Evolutionary conservation across 768 basidiomycete genomes (phyloP).

Genomic region (Tricholoma matsutake): DNA sequence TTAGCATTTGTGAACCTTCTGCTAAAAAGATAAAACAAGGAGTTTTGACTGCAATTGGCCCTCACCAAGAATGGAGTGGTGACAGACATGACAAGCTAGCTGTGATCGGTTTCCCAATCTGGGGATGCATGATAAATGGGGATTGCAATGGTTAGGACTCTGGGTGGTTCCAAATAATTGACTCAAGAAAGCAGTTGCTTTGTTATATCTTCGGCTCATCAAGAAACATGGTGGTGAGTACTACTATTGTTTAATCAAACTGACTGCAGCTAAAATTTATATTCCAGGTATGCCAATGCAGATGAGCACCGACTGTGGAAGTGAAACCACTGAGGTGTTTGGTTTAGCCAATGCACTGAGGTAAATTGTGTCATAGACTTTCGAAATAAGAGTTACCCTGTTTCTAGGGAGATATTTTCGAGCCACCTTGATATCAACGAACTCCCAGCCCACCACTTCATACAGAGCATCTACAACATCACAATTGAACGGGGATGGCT

Average conservation of each 20-base stretch:
- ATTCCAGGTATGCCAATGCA: constrained; percentile 29
- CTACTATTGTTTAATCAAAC: too few species aligned
- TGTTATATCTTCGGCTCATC: background rate
- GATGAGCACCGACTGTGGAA: constrained; percentile 30
- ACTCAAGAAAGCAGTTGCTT: background rate
- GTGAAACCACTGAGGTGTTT: constrained; percentile 24
- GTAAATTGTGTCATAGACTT: too few species aligned
- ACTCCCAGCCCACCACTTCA: background rate
- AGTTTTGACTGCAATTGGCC: constrained; percentile 19
- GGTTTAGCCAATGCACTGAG: constrained; percentile 24
- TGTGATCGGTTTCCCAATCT: constrained; percentile 12
- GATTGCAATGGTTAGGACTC: background rate
- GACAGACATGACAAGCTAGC: background rate
- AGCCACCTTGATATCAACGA: constrained; percentile 5
- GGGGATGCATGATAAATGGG: background rate
- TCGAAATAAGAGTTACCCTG: too few species aligned
- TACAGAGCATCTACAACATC: background rate
- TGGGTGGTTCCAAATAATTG: background rate
- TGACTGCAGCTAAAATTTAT: too few species aligned
- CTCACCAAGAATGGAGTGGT: constrained; percentile 12
- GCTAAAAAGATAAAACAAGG: constrained; percentile 22
- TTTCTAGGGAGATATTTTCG: constrained; percentile 23
- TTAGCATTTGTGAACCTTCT: constrained; percentile 21
- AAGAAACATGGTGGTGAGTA: background rate
- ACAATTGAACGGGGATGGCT: constrained; percentile 13